phyloP scores from a whole-genome alignment of 208 protist species.

The Acanthamoeba healyi region DNA sequence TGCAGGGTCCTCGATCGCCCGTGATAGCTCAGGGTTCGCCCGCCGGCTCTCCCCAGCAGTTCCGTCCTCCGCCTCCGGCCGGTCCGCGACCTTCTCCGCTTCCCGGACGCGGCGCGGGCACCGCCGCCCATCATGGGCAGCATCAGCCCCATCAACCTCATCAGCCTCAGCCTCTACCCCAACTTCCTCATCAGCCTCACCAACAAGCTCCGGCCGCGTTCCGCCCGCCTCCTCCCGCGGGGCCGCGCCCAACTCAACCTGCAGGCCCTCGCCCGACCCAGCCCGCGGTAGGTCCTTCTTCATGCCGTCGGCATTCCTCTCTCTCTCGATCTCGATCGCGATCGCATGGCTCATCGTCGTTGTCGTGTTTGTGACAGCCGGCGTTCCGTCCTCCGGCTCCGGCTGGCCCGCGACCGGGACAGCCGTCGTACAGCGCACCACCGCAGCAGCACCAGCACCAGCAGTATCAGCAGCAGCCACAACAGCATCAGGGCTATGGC shows the following conservation, averaged over 20 bases:
- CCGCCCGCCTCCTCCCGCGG: not conserved
- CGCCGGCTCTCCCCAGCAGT: not conserved
- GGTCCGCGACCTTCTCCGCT: conserved; percentile 14
- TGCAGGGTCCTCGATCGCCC: not conserved
- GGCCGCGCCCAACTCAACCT: not conserved
- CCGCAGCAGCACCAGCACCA: not conserved
- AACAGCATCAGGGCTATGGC: not conserved
- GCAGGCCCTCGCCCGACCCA: not conserved
- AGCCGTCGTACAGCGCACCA: not conserved
- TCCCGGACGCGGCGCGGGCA: not conserved
- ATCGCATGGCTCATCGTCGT: too few species aligned
- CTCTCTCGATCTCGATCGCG: not conserved
- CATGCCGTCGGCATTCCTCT: not conserved
- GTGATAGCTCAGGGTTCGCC: not conserved
- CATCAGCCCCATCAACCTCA: conserved; percentile 7
- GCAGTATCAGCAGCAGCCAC: not conserved
- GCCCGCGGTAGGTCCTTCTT: not conserved
- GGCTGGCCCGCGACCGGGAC: not conserved
- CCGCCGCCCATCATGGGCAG: not conserved
- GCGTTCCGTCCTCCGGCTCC: not conserved
- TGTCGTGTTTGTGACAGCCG: not conserved
- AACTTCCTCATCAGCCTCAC: not conserved
- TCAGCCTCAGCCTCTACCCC: not conserved
- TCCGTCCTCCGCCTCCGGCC: conserved; percentile 37
- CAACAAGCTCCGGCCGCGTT: not conserved